Conservation (phyloP, 345 rosid species). For the Firmiana major region DNA sequence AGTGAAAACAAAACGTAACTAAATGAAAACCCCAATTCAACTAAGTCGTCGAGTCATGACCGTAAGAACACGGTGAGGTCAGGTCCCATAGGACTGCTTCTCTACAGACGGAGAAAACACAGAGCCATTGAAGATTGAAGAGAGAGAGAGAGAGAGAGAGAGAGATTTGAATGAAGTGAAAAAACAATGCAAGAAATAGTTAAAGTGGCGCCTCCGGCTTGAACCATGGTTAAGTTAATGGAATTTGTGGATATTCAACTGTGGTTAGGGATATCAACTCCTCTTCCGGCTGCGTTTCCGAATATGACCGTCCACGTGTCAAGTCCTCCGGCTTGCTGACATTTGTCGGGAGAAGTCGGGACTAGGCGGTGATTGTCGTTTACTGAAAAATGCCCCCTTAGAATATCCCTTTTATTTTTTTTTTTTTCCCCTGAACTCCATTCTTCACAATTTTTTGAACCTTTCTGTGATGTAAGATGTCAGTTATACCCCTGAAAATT, state of each 20-base stretch:
- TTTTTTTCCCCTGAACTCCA: neutral
- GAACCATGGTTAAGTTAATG: constrained; percentile 20
- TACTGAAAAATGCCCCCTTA: constrained; percentile 9
- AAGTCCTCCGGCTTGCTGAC: constrained; percentile 22
- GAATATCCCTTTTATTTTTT: neutral
- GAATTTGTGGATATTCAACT: constrained; percentile 1
- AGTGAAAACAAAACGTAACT: constrained; percentile 4
- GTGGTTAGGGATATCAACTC: constrained; percentile 6
- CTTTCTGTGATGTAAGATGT: neutral
- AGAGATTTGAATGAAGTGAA: constrained; percentile 15
- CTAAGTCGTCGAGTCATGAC: constrained; percentile 23
- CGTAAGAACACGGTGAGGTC: constrained; percentile 22
- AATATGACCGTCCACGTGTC: constrained; percentile 52
- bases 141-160: constrained; percentile 9
- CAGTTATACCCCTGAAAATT: constrained; percentile 9
- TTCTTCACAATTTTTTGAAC: constrained; percentile 2
- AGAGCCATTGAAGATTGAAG: neutral
- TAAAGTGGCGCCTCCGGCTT: constrained; percentile 29
- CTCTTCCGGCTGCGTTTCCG: constrained; percentile 12
- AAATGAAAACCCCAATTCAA: constrained; percentile 13
- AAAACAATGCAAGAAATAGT: neutral
- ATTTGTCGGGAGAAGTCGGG: constrained; percentile 41
- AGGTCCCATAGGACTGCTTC: constrained; percentile 37
- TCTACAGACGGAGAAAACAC: neutral
- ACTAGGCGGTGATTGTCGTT: constrained; percentile 63